Evolutionary conservation across 2,329 filamentous ascomycete genomes (phyloP), one percentile per base, ranked within the genome.

Genomic region (Fusarium clavum): DNA sequence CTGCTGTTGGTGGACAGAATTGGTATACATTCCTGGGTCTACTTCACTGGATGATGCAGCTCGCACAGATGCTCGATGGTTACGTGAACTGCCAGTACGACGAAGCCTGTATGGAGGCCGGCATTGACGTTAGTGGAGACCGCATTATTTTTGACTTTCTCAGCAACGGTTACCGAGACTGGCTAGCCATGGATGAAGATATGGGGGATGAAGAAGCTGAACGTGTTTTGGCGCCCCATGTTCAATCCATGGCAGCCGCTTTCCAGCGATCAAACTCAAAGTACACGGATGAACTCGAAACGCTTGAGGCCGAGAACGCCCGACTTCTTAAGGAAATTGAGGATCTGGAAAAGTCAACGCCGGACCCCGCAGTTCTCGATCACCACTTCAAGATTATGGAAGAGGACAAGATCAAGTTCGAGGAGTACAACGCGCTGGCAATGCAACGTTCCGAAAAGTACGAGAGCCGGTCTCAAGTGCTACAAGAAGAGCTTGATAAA

Each of bases 41-140:
- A 78, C 85, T 99, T 53, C 94, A 99, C 82, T 99, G 96, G 96
- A 95, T 99, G 90, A 97, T 99, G 95, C 94, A 98, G 80, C 84
- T 99, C 54, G 93, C 94, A 7, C 91, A 95, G 73, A 97, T 98
- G 91, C 88, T 98, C 77, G 94, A 98, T 67, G 88, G 92, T 24
- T 98, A 94, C 77, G 84, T 88, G 2, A 80, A 84, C 57, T 91
- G 94, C 62, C 89, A 90, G 48, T 99, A 97, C 79, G 94, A 98
- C 72, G 92, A 97, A 55, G 94, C 94, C 2, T 98, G 94, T 78
- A 86, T 92, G 44, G 95, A 98, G 74, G 91, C 90, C 30, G 96
- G 95, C 3, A 88, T 96, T 47, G 96, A 99, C 79, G 90, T 98
- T 29, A 90, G 87, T 13, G 93, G 93, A 7, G 94, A 99, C 79